phyloP scores from a whole-genome alignment of 805 yeast genomes.

The Scheffersomyces spartinae region DNA sequence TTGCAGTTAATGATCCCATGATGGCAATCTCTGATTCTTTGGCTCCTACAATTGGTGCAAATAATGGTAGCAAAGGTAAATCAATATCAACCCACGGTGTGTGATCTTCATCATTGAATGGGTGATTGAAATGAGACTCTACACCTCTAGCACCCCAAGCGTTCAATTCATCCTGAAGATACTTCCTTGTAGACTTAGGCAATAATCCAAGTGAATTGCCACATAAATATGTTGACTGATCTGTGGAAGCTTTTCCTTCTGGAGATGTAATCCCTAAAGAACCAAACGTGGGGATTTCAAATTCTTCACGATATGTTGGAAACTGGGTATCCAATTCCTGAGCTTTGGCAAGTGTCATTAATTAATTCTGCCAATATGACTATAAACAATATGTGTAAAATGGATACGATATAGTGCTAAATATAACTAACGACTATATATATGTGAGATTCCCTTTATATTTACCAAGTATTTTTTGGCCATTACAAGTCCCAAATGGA shows the following conservation, averaged over 20 bases:
- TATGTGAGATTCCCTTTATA: too few relatives aligned
- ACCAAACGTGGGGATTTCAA: conserved; percentile 55
- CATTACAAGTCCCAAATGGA: too few relatives aligned
- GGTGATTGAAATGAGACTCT: conserved; percentile 73
- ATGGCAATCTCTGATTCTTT: conserved; percentile 66
- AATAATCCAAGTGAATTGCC: conserved; percentile 92
- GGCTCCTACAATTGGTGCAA: conserved; percentile 75
- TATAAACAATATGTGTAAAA: too few relatives aligned
- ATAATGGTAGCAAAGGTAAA: conserved; percentile 54
- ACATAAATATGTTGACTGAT: conserved; percentile 58
- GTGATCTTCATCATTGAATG: conserved; percentile 20
- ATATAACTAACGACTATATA: too few relatives aligned
- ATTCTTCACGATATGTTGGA: conserved; percentile 32
- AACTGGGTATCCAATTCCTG: conserved; percentile 27
- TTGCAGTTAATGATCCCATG: conserved; percentile 78
- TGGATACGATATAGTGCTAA: too few relatives aligned
- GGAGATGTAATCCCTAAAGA: conserved; percentile 39
- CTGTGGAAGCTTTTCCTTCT: conserved; percentile 6
- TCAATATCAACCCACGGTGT: conserved; percentile 83
- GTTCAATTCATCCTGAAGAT: conserved; percentile 54
- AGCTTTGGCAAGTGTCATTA: conserved; percentile 9
- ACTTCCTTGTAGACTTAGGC: conserved; percentile 53
- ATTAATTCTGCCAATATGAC: too few relatives aligned
- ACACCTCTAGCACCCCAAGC: conserved; percentile 83
- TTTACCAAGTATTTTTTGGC: too few relatives aligned